A percentile compares a stretch with the other conserved stretches of the same genome.
phyloP scores from a whole-genome alignment of 257 asterid genomes.

The Solanum acaule region DNA sequence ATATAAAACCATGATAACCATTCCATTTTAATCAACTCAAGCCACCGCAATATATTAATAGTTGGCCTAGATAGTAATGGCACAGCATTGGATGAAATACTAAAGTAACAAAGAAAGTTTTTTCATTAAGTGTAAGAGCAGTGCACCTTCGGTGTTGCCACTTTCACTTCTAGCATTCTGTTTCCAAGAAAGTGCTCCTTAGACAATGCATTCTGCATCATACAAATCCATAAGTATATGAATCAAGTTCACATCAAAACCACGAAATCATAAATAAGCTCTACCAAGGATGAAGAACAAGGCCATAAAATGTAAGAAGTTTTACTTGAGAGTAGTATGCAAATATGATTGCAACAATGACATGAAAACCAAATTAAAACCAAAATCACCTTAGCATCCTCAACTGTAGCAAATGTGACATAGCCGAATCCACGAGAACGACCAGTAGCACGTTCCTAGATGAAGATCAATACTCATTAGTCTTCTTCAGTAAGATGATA shows the following conservation, averaged over 20 bases:
- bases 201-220: slow-evolving; percentile 61
- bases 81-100: not conserved
- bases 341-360: not conserved
- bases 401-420: slow-evolving; percentile 70
- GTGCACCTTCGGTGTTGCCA: slow-evolving; percentile 93
- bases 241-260: not conserved
- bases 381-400: slow-evolving; percentile 77
- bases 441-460: slow-evolving; percentile 89
- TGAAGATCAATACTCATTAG: not conserved
- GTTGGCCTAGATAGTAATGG: not conserved
- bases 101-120: not conserved
- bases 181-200: slow-evolving; percentile 81
- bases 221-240: not conserved
- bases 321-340: not conserved
- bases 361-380: not conserved
- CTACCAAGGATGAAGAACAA: not conserved
- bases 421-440: slow-evolving; percentile 98
- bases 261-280: not conserved
- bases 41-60: not conserved
- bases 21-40: not conserved
- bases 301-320: not conserved
- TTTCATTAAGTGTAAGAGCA: not conserved
- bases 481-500: not conserved
- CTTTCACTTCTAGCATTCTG: slow-evolving; percentile 89
- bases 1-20: not conserved